Evolutionary conservation across 441 rosid genomes (phyloP).

Genomic region (Geranium incanum): DNA sequence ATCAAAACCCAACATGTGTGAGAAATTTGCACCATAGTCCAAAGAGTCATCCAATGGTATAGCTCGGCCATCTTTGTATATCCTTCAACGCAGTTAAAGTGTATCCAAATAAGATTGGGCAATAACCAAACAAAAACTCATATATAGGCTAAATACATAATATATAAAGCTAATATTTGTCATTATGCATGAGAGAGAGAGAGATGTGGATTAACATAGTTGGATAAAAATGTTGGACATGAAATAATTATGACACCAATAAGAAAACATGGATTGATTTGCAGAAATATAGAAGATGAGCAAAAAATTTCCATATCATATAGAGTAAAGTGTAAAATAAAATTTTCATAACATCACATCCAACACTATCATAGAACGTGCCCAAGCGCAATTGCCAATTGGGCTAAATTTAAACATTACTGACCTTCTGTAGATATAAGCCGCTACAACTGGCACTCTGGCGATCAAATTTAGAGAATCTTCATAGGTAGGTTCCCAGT

Average conservation of each 20-base stretch:
- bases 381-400: neutral
- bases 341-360: slow-evolving; percentile 9
- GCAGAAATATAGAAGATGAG: neutral
- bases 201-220: neutral
- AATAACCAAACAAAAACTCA: neutral
- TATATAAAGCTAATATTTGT: neutral
- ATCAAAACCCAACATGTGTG: slow-evolving; percentile 89
- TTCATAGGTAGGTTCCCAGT: slow-evolving; percentile 93
- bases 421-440: slow-evolving; percentile 83
- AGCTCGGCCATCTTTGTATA: slow-evolving; percentile 64
- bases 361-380: slow-evolving; percentile 8
- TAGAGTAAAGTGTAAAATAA: neutral
- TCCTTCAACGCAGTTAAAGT: slow-evolving; percentile 36
- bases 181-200: neutral
- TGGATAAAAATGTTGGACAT: neutral
- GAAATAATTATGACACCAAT: neutral
- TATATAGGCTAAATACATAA: neutral
- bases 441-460: slow-evolving; percentile 72
- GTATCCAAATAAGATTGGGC: slow-evolving; percentile 12
- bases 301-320: neutral
- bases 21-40: slow-evolving; percentile 90
- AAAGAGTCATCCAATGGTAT: slow-evolving; percentile 63
- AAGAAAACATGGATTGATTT: neutral
- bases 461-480: slow-evolving; percentile 89
- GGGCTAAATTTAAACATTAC: slow-evolving; percentile 21